Conservation (phyloP, 352 stramenopile genomes). For the Phytopythium aichiense region DNA sequence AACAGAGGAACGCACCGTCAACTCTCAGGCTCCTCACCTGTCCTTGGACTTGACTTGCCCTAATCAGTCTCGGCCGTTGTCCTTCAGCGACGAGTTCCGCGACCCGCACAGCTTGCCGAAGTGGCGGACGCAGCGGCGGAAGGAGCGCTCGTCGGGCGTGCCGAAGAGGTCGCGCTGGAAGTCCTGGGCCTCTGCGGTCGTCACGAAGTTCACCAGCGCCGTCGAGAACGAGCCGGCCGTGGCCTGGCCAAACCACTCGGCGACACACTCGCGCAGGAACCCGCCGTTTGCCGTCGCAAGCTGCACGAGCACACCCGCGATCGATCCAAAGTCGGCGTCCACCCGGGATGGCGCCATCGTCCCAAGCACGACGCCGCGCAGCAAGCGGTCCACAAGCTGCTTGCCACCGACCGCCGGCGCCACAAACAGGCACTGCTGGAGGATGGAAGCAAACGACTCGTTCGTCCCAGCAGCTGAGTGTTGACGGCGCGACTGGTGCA, state of each 20-base stretch:
- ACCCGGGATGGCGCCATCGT: conserved; percentile 54
- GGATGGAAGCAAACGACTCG: conserved; percentile 24
- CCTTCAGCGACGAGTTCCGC: conserved; percentile 52
- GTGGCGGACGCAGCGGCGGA: conserved; percentile 69
- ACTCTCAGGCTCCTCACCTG: not conserved
- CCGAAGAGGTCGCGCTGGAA: conserved; percentile 73
- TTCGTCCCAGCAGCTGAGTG: not conserved
- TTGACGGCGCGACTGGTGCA: conserved; percentile 7
- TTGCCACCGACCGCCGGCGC: conserved; percentile 18
- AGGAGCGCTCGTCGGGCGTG: conserved; percentile 57
- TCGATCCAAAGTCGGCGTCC: conserved; percentile 79
- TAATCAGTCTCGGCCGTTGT: conserved; percentile 21
- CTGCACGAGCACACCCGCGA: conserved; percentile 64
- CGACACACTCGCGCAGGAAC: conserved; percentile 50
- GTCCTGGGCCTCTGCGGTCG: conserved; percentile 40
- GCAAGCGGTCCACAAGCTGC: conserved; percentile 55
- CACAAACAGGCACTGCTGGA: conserved; percentile 5
- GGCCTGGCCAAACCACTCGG: conserved; percentile 61
- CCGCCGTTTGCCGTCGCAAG: conserved; percentile 62
- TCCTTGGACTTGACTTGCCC: not conserved
- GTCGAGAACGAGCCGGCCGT: conserved; percentile 30
- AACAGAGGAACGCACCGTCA: not conserved
- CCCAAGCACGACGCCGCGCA: conserved; percentile 63
- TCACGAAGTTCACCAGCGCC: conserved; percentile 52
- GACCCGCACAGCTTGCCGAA: conserved; percentile 82